phyloP scores from a whole-genome alignment of 2,329 filamentous ascomycete genomes.

The Parascedosporium putredinis region DNA sequence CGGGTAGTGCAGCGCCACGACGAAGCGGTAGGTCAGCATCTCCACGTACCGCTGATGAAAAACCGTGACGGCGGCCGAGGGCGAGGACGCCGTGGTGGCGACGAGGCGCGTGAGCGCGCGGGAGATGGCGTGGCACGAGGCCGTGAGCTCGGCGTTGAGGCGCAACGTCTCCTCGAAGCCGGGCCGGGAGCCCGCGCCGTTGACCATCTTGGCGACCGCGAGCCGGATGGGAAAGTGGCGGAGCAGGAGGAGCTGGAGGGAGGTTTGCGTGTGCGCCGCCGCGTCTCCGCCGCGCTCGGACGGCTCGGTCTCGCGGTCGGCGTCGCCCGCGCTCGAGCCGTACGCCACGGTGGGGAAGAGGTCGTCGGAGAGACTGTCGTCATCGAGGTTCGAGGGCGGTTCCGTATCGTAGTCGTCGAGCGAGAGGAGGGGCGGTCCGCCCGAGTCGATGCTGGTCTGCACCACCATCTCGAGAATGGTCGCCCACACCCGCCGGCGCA shows the following conservation, averaged over 20 bases:
- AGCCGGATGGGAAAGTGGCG: slow-evolving; percentile 33
- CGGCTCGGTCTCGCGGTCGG: no score
- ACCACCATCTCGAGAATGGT: slow-evolving; percentile 38
- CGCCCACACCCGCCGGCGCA: slow-evolving; percentile 41
- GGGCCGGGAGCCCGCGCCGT: slow-evolving; percentile 24
- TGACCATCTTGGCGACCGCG: slow-evolving; percentile 29
- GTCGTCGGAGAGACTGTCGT: slow-evolving; percentile 29
- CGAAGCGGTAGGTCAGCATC: slow-evolving; percentile 41
- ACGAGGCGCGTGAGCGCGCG: slow-evolving; percentile 20
- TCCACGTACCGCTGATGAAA: slow-evolving; percentile 37
- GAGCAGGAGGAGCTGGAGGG: slow-evolving; percentile 30
- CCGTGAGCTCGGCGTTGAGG: slow-evolving; percentile 30
- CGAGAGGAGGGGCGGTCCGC: slow-evolving; percentile 33
- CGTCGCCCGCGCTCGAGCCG: no score
- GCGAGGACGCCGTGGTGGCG: neutral
- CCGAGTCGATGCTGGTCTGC: slow-evolving; percentile 34
- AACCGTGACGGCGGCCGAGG: slow-evolving; percentile 11
- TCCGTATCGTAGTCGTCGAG: slow-evolving; percentile 36
- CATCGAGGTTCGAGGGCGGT: slow-evolving; percentile 37
- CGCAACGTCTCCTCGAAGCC: slow-evolving; percentile 33
- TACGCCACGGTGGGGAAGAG: no score
- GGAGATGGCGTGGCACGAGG: slow-evolving; percentile 29
- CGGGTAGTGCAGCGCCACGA: slow-evolving; percentile 45
- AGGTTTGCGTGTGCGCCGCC: slow-evolving; percentile 30
- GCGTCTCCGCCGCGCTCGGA: no score